phyloP scores from a whole-genome alignment of 78 protist genomes.

The Dictyostelium discoideum region DNA sequence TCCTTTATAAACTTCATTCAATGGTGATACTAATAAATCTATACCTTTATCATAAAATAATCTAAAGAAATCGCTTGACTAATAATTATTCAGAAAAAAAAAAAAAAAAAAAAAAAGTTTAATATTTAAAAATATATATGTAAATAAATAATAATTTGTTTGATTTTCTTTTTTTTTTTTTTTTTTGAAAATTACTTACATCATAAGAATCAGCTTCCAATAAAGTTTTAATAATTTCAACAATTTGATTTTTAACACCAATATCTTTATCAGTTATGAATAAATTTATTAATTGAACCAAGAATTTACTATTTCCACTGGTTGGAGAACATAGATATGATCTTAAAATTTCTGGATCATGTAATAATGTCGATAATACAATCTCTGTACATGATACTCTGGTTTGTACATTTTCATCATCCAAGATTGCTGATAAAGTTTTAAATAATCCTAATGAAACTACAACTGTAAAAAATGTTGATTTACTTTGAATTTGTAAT shows the following conservation, averaged over 20 bases:
- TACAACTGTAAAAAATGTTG: slow-evolving; percentile 42
- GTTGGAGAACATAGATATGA: slow-evolving; percentile 10
- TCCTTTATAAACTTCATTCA: slow-evolving; percentile 10
- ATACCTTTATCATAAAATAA: slow-evolving; percentile 83
- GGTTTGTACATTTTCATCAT: slow-evolving; percentile 46
- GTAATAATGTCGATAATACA: slow-evolving; percentile 42
- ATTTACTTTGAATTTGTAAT: slow-evolving; percentile 60
- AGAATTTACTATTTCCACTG: slow-evolving; percentile 17
- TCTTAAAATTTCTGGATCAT: slow-evolving; percentile 56
- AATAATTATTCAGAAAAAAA: too few species aligned
- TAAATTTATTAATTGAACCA: slow-evolving; percentile 23
- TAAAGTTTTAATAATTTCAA: slow-evolving; percentile 63
- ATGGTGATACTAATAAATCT: slow-evolving; percentile 62
- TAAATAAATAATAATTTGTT: too few species aligned
- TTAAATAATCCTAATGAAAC: slow-evolving; percentile 28
- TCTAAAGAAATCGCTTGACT: slow-evolving; percentile 82
- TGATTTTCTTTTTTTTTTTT: too few species aligned
- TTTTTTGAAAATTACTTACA: neutral
- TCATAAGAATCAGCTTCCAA: slow-evolving; percentile 51
- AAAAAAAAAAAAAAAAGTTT: too few species aligned
- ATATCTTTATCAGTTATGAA: slow-evolving; percentile 72
- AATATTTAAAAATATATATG: neutral
- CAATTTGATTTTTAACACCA: slow-evolving; percentile 78
- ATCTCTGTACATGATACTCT: slow-evolving; percentile 61
- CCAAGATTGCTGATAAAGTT: slow-evolving; percentile 37